phyloP scores from a whole-genome alignment of 2,329 filamentous ascomycete species.

The Aureobasidium sp. region DNA sequence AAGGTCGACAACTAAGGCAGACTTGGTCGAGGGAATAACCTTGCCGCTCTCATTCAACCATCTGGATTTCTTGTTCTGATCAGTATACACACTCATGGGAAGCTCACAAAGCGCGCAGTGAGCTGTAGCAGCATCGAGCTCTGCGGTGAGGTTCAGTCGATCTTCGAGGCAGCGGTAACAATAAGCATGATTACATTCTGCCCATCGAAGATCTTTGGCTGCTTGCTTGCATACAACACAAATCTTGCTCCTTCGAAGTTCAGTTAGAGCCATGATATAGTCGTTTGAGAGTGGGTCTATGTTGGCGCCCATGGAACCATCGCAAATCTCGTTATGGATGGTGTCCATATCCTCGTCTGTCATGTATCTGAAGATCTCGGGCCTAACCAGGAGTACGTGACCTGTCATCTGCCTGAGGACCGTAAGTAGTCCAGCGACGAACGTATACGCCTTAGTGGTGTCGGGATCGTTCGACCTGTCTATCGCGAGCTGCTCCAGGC shows the following conservation, averaged over 20 bases:
- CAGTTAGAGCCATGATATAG: neutral
- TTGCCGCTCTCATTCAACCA: neutral
- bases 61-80: neutral
- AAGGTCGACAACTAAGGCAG: neutral
- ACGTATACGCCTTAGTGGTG: neutral
- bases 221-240: neutral
- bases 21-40: neutral
- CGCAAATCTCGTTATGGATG: neutral
- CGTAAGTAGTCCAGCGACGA: neutral
- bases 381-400: neutral
- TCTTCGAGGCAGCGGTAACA: neutral
- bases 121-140: neutral
- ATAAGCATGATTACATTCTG: neutral
- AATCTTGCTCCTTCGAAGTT: neutral
- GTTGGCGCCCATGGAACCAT: neutral
- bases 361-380: neutral
- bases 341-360: neutral
- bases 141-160: no score
- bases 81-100: neutral
- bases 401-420: neutral
- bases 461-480: neutral
- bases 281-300: neutral
- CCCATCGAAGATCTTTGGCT: neutral
- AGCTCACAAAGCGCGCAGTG: neutral
- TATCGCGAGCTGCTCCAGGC: neutral